A percentile compares a stretch with the other conserved stretches of the same genome.
Evolutionary conservation across 192 early-diverging fungal genomes (phyloP).

Genomic region (Radiomyces spectabilis): DNA sequence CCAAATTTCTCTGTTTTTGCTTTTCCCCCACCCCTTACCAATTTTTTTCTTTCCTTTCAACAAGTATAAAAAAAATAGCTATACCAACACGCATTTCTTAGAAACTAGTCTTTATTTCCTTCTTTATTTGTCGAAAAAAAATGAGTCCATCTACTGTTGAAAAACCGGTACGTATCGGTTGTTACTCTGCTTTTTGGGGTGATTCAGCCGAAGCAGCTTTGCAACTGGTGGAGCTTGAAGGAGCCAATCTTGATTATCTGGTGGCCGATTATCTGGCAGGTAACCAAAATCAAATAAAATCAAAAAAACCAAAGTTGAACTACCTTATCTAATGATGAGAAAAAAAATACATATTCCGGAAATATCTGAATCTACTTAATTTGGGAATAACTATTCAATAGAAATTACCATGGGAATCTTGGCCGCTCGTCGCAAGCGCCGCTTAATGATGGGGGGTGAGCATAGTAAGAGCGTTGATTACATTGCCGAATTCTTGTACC

Average conservation of each 20-base stretch:
- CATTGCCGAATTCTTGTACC: conserved; percentile 39
- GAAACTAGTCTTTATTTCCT: not conserved
- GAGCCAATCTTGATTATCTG: conserved; percentile 41
- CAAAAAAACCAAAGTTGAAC: not conserved
- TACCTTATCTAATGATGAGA: too few relatives aligned
- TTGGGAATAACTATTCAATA: conserved; percentile 3
- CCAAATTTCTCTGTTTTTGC: too few relatives aligned
- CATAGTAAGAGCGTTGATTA: too few relatives aligned
- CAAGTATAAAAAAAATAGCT: not conserved
- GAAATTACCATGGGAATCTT: conserved; percentile 64
- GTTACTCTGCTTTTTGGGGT: conserved; percentile 50
- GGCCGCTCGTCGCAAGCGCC: conserved; percentile 31
- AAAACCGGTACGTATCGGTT: conserved; percentile 48
- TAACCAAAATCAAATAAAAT: conserved; percentile 9
- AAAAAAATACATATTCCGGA: not conserved
- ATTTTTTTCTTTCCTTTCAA: conserved; percentile 2
- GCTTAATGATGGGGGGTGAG: not conserved
- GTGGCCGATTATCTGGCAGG: conserved; percentile 62
- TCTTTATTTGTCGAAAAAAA: not conserved
- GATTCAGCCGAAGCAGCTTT: conserved; percentile 45
- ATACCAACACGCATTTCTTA: not conserved
- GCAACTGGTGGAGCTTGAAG: conserved; percentile 45
- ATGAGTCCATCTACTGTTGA: not conserved
- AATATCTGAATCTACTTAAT: not conserved
- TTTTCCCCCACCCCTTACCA: too few relatives aligned